Evolutionary conservation across 495 filamentous ascomycete genomes (phyloP).

Genomic region (Neurospora tetrasperma): DNA sequence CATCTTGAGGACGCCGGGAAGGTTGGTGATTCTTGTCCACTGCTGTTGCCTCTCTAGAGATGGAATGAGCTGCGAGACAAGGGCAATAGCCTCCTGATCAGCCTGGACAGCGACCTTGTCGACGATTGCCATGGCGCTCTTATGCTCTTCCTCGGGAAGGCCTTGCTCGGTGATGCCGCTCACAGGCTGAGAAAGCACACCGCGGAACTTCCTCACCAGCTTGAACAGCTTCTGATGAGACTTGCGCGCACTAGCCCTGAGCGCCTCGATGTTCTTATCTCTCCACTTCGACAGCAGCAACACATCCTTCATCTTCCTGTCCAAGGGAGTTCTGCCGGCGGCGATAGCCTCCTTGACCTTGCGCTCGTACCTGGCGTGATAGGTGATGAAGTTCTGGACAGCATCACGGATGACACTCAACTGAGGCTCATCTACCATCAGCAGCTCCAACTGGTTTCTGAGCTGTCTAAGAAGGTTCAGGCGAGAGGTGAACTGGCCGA

Average conservation of each 20-base stretch:
- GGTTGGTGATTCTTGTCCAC: constrained; percentile 61
- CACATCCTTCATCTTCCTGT: constrained; percentile 81
- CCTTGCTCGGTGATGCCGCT: constrained; percentile 52
- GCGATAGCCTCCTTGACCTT: constrained; percentile 50
- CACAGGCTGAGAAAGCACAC: constrained; percentile 60
- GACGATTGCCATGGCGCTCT: not conserved
- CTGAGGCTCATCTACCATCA: constrained; percentile 42
- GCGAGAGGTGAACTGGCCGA: constrained; percentile 71
- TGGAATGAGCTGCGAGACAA: constrained; percentile 43
- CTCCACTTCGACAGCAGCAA: constrained; percentile 89
- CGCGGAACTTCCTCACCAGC: constrained; percentile 78
- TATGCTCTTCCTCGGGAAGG: constrained; percentile 44
- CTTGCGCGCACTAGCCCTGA: constrained; percentile 76
- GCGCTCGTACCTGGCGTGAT: constrained; percentile 58
- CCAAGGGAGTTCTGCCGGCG: constrained; percentile 53
- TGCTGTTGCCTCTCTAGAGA: constrained; percentile 44
- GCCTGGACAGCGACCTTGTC: constrained; percentile 6
- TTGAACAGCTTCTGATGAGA: constrained; percentile 91
- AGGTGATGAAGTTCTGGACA: constrained; percentile 65
- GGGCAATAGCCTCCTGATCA: constrained; percentile 34
- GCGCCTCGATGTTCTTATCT: constrained; percentile 82
- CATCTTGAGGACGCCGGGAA: constrained; percentile 46
- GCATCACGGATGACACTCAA: constrained; percentile 47
- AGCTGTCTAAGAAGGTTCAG: constrained; percentile 66
- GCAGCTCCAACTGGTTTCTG: constrained; percentile 48